Evolutionary conservation across 768 basidiomycete species (phyloP).

Genomic region (Trametes cubensis): DNA sequence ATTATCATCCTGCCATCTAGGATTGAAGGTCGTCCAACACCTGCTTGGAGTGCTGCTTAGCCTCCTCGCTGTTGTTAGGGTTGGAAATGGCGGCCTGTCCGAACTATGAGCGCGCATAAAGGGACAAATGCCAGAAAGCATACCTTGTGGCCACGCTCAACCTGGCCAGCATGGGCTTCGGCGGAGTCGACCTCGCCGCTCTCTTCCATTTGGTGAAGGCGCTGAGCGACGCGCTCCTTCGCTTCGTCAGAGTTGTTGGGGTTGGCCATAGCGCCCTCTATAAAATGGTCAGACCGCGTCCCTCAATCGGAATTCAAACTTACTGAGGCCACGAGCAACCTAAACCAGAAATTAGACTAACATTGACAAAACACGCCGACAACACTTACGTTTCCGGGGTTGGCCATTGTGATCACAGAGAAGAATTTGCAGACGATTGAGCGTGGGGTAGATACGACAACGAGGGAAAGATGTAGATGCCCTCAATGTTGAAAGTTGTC

Average conservation of each 20-base stretch:
- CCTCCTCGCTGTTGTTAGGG: slow-evolving; percentile 26
- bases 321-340: slow-evolving; percentile 26
- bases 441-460: too few relatives aligned
- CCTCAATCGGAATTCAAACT: too few relatives aligned
- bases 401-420: slow-evolving; percentile 20
- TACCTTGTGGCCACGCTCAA: slow-evolving; percentile 25
- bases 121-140: too few relatives aligned
- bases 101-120: too few relatives aligned
- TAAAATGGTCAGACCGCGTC: too few relatives aligned
- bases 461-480: too few relatives aligned
- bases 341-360: too few relatives aligned
- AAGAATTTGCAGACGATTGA: too few relatives aligned
- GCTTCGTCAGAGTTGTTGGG: slow-evolving; percentile 26
- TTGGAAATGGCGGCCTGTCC: slow-evolving; percentile 27
- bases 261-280: slow-evolving; percentile 25
- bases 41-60: slow-evolving; percentile 30
- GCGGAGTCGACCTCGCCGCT: slow-evolving; percentile 17
- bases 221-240: slow-evolving; percentile 19
- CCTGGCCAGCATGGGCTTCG: slow-evolving; percentile 22
- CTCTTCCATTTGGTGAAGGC: slow-evolving; percentile 15
- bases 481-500: too few relatives aligned
- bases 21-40: slow-evolving; percentile 18
- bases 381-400: slow-evolving; percentile 26
- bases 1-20: too few relatives aligned
- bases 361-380: too few relatives aligned